Conservation (phyloP, 306 rosid genomes). For the Geum urbanum region DNA sequence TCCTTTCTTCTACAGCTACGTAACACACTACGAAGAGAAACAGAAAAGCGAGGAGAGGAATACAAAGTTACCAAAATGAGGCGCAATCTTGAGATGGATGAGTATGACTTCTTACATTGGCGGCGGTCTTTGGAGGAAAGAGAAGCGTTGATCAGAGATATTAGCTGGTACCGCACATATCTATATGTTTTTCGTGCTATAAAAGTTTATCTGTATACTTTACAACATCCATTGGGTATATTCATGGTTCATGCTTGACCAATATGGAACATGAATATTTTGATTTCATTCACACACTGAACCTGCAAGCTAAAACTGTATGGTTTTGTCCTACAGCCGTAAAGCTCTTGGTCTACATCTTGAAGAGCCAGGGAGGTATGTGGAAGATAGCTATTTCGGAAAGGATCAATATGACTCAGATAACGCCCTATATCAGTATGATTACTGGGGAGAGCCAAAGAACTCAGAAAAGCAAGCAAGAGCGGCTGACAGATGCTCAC, state of each 20-base stretch:
- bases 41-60: constrained; percentile 71
- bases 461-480: constrained; percentile 88
- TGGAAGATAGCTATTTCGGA: constrained; percentile 68
- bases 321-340: constrained; percentile 46
- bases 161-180: constrained; percentile 59
- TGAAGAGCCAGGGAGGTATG: constrained; percentile 94
- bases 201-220: background rate
- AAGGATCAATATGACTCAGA: constrained; percentile 72
- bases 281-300: background rate
- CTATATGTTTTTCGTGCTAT: constrained; percentile 5
- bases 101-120: constrained; percentile 88
- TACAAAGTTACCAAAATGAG: constrained; percentile 60
- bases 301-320: background rate
- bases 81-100: constrained; percentile 90
- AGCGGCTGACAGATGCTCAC: constrained; percentile 65
- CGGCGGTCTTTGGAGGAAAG: constrained; percentile 89
- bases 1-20: constrained; percentile 42
- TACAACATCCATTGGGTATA: background rate
- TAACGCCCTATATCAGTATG: constrained; percentile 79
- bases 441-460: constrained; percentile 97
- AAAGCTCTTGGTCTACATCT: constrained; percentile 75
- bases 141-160: constrained; percentile 89
- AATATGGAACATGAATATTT: background rate
- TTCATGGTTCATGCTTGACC: background rate
- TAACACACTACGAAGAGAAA: constrained; percentile 49